Evolutionary conservation across 129 eudicot species (phyloP).

Genomic region (Arctium lappa): DNA sequence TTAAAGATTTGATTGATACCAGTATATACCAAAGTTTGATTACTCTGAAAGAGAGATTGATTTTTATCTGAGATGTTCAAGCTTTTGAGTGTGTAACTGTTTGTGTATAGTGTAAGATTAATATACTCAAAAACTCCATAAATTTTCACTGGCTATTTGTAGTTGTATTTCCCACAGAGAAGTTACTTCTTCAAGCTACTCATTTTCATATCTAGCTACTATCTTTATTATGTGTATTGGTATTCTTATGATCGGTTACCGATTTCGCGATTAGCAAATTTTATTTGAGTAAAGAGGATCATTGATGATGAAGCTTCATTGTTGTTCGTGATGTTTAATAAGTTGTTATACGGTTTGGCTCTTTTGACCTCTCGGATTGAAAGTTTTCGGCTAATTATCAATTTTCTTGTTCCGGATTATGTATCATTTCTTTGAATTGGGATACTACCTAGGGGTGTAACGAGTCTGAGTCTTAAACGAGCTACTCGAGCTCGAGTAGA

Average conservation of each 20-base stretch:
- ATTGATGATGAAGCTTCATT: neutral
- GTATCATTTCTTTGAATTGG: neutral
- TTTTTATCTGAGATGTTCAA: neutral
- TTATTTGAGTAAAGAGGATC: neutral
- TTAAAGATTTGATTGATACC: neutral
- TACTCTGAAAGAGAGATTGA: neutral
- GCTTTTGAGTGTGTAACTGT: neutral
- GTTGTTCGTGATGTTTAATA: neutral
- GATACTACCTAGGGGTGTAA: too few species aligned
- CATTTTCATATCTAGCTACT: constrained; percentile 33
- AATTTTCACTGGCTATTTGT: constrained; percentile 14
- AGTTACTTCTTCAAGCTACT: constrained; percentile 33
- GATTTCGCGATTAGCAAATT: neutral
- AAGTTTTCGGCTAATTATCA: neutral
- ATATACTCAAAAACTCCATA: neutral
- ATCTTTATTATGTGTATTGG: constrained; percentile 3
- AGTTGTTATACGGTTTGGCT: neutral
- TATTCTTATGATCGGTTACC: neutral
- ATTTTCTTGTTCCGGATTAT: neutral
- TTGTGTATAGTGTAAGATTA: neutral
- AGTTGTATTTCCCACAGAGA: constrained; percentile 27
- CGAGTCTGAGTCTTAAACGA: too few species aligned
- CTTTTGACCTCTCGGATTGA: neutral
- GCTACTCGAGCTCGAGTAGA: too few species aligned
- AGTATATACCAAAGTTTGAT: neutral